Conservation (phyloP, 352 stramenopile species). For the Thalassiosira sp. region DNA sequence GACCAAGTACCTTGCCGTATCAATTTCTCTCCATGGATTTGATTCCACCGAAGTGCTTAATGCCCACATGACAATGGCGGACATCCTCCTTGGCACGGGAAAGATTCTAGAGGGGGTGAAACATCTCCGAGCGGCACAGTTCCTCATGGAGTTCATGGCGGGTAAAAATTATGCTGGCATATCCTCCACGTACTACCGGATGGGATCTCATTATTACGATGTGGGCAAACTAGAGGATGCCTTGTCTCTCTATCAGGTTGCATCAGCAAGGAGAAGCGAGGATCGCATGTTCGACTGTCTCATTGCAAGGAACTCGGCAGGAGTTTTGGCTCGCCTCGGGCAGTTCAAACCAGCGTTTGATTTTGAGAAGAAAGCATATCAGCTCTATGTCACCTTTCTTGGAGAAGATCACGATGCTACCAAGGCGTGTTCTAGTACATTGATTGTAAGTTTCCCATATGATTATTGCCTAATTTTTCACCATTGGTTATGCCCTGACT, state of each 20-base stretch:
- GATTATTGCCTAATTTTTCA: not conserved
- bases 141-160: slow-evolving; percentile 90
- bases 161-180: slow-evolving; percentile 90
- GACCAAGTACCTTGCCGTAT: slow-evolving; percentile 89
- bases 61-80: slow-evolving; percentile 89
- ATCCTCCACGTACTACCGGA: slow-evolving; percentile 90
- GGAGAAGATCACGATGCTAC: slow-evolving; percentile 73
- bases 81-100: slow-evolving; percentile 89
- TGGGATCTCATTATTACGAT: slow-evolving; percentile 93
- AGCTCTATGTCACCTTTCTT: slow-evolving; percentile 59
- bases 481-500: not conserved
- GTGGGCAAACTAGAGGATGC: slow-evolving; percentile 83
- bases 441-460: slow-evolving; percentile 35
- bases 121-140: slow-evolving; percentile 90
- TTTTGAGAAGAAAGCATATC: slow-evolving; percentile 71
- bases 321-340: slow-evolving; percentile 54
- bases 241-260: slow-evolving; percentile 81
- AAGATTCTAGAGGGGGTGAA: slow-evolving; percentile 87
- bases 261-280: slow-evolving; percentile 44
- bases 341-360: slow-evolving; percentile 69
- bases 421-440: slow-evolving; percentile 56
- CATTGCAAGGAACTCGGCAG: slow-evolving; percentile 59
- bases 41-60: slow-evolving; percentile 91
- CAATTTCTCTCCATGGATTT: slow-evolving; percentile 90
- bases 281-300: slow-evolving; percentile 78